Percentiles rank a stretch among this genome's conserved stretches.
These are phyloP conservation scores for Loxodes magnus DNA, from an alignment of 73 alveolate species.

Conservation along the genomic window DNA sequence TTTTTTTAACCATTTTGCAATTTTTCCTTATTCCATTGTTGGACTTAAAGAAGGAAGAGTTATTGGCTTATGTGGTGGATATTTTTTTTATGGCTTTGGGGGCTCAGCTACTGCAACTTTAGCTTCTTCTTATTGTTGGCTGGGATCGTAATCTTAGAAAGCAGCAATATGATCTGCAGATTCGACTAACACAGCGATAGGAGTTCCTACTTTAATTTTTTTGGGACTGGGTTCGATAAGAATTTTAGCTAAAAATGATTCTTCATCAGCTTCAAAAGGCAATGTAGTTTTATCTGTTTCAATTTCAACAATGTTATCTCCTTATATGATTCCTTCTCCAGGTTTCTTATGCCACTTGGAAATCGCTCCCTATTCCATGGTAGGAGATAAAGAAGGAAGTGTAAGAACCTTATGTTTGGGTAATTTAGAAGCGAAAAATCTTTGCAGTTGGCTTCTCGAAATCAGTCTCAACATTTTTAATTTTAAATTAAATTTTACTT, in stretches of 20 bases:
- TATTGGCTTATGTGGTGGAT: conserved; percentile 27
- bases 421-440: conserved; percentile 4
- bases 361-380: conserved; percentile 80
- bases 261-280: conserved; percentile 76
- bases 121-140: conserved; percentile 23
- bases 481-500: too few species aligned
- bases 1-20: conserved; percentile 63
- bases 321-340: conserved; percentile 63
- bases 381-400: conserved; percentile 82
- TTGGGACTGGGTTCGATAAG: conserved; percentile 56
- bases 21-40: conserved; percentile 80
- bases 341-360: conserved; percentile 66
- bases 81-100: conserved; percentile 9
- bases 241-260: conserved; percentile 67
- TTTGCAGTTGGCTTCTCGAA: too few species aligned
- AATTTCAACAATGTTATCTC: conserved; percentile 66
- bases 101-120: conserved; percentile 21
- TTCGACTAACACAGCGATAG: conserved; percentile 65
- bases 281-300: conserved; percentile 88
- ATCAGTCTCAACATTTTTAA: too few species aligned
- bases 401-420: conserved; percentile 50
- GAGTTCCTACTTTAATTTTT: conserved; percentile 45
- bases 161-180: conserved; percentile 55
- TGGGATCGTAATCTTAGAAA: conserved; percentile 43
- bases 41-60: conserved; percentile 72